phyloP scores from a whole-genome alignment of 2,329 filamentous ascomycete genomes.

The Beauveria sp. region DNA sequence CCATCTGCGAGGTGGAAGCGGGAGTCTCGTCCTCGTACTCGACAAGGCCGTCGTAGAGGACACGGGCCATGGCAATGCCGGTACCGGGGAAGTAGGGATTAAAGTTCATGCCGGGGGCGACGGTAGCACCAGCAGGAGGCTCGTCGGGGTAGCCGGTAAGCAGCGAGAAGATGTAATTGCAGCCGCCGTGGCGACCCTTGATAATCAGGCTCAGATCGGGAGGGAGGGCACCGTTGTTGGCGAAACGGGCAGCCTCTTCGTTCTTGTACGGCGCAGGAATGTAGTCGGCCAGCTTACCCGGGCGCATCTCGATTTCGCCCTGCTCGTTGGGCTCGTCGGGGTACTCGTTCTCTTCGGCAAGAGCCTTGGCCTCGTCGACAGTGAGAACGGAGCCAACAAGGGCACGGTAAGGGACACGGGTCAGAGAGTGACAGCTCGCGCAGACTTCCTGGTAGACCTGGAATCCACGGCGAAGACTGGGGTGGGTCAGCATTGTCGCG shows the following conservation, averaged over 20 bases:
- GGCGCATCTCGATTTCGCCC: slow-evolving; percentile 96
- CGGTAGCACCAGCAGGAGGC: slow-evolving; percentile 77
- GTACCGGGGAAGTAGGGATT: slow-evolving; percentile 99
- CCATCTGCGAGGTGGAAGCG: slow-evolving; percentile 96
- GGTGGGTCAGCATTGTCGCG: neutral
- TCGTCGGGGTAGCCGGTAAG: slow-evolving; percentile 97
- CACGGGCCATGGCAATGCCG: slow-evolving; percentile 97
- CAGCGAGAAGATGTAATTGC: slow-evolving; percentile 96
- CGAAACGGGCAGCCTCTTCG: slow-evolving; percentile 93
- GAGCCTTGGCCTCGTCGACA: slow-evolving; percentile 92
- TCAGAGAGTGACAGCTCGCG: slow-evolving; percentile 93
- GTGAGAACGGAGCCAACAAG: slow-evolving; percentile 90
- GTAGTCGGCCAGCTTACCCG: slow-evolving; percentile 98
- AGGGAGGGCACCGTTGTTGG: slow-evolving; percentile 96
- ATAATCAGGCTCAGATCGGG: slow-evolving; percentile 96
- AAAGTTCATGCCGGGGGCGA: slow-evolving; percentile 93
- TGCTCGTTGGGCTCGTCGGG: slow-evolving; percentile 96
- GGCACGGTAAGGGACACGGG: slow-evolving; percentile 85
- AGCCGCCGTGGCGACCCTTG: slow-evolving; percentile 96
- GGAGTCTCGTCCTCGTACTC: slow-evolving; percentile 97
- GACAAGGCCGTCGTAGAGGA: slow-evolving; percentile 92
- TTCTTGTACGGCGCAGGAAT: slow-evolving; percentile 95
- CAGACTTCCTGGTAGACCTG: slow-evolving; percentile 99
- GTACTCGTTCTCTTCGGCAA: slow-evolving; percentile 98
- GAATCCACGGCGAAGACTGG: slow-evolving; percentile 93